These are phyloP conservation scores for Multifurca ochricompacta DNA, from an alignment of 768 basidiomycete genomes.

Conservation along the genomic window DNA sequence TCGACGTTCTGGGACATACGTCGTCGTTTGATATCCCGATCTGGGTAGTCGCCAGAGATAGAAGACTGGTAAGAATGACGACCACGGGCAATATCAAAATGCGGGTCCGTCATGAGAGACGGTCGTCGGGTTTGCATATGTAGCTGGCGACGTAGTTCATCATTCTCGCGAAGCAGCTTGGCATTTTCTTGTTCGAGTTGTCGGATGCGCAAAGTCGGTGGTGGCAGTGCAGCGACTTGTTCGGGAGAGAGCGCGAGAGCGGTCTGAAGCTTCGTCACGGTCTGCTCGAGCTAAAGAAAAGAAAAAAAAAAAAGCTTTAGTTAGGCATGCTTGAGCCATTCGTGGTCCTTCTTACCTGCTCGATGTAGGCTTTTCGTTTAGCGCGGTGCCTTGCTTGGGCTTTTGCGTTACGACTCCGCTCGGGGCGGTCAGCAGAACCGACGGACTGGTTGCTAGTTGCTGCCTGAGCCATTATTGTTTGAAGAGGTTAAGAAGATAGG, in stretches of 20 bases:
- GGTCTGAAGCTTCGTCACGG: slow-evolving; percentile 76
- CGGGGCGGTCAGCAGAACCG: slow-evolving; percentile 33
- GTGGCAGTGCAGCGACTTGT: slow-evolving; percentile 64
- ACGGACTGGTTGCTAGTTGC: neutral
- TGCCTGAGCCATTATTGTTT: slow-evolving; percentile 8
- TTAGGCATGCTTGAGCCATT: neutral
- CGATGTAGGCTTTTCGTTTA: slow-evolving; percentile 90
- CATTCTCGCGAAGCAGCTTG: slow-evolving; percentile 62
- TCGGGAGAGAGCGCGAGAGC: slow-evolving; percentile 66
- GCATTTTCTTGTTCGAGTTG: slow-evolving; percentile 79
- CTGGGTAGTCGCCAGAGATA: slow-evolving; percentile 23
- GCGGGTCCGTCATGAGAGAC: slow-evolving; percentile 18
- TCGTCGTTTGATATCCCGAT: slow-evolving; percentile 24
- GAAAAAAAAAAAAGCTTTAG: neutral
- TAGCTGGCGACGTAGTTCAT: slow-evolving; percentile 63
- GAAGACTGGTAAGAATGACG: slow-evolving; percentile 15
- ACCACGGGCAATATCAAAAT: slow-evolving; percentile 19
- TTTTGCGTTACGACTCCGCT: slow-evolving; percentile 80
- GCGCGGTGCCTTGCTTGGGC: slow-evolving; percentile 87
- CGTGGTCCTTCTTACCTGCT: slow-evolving; percentile 76
- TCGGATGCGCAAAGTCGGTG: slow-evolving; percentile 65
- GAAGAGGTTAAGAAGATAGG: neutral
- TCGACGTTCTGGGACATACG: slow-evolving; percentile 24
- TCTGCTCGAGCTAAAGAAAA: slow-evolving; percentile 62
- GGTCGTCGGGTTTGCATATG: slow-evolving; percentile 23